Conservation (phyloP, 2,329 filamentous ascomycete species). For the Coniochaeta sp. region DNA sequence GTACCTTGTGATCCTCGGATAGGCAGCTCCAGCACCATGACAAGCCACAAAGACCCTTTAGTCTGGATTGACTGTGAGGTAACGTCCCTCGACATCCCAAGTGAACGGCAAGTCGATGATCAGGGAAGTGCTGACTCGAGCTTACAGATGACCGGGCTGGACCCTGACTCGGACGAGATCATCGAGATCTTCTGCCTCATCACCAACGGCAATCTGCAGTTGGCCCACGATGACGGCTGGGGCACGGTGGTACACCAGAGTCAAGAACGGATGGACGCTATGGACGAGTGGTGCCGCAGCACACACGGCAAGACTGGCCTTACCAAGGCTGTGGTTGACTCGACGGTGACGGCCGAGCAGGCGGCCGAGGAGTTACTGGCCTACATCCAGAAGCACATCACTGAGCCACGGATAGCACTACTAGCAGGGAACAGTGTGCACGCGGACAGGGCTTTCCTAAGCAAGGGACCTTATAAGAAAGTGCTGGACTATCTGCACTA, state of each 20-base stretch:
- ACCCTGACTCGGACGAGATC: slow-evolving; percentile 73
- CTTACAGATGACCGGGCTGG: slow-evolving; percentile 79
- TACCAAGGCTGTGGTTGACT: slow-evolving; percentile 66
- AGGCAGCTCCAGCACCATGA: slow-evolving; percentile 6
- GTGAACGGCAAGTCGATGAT: neutral
- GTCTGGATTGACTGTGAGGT: slow-evolving; percentile 78
- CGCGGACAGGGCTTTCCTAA: slow-evolving; percentile 76
- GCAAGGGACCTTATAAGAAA: slow-evolving; percentile 62
- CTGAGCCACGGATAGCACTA: slow-evolving; percentile 57
- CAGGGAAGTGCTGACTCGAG: neutral
- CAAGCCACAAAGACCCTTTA: slow-evolving; percentile 46
- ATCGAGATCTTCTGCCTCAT: slow-evolving; percentile 90
- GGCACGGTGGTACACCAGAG: slow-evolving; percentile 72
- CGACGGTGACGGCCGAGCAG: slow-evolving; percentile 60
- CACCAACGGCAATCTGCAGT: slow-evolving; percentile 69
- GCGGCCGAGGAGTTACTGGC: slow-evolving; percentile 66
- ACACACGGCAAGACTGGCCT: slow-evolving; percentile 80
- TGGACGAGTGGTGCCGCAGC: slow-evolving; percentile 82
- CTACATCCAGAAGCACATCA: slow-evolving; percentile 70
- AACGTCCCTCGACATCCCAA: slow-evolving; percentile 7
- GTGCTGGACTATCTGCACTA: slow-evolving; percentile 78
- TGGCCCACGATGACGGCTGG: slow-evolving; percentile 71
- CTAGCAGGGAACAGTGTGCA: slow-evolving; percentile 93
- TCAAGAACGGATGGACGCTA: slow-evolving; percentile 61
- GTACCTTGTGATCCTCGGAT: neutral